These are phyloP conservation scores for Actinidia arguta DNA, from an alignment of 179 eudicot species.

Conservation along the genomic window DNA sequence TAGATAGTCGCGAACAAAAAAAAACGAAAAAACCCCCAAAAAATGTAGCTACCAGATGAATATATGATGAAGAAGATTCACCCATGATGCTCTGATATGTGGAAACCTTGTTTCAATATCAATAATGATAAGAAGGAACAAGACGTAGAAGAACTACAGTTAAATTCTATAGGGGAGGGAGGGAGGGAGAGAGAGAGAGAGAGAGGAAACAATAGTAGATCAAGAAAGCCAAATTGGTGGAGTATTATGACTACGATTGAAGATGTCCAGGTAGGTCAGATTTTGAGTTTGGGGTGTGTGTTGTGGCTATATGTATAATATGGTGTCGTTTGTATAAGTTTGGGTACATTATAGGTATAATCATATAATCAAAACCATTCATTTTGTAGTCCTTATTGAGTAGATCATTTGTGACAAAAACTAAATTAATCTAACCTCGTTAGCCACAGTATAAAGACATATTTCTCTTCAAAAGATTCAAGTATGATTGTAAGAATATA, in stretches of 20 bases:
- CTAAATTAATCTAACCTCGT: background rate
- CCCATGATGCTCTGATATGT: conserved; percentile 21
- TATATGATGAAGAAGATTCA: conserved; percentile 43
- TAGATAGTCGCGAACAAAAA: too few relatives aligned
- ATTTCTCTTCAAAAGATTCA: background rate
- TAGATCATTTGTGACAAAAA: background rate
- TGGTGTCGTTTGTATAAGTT: too few relatives aligned
- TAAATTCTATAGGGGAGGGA: background rate
- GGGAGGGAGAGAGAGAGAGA: background rate
- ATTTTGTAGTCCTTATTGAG: background rate
- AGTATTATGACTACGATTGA: background rate
- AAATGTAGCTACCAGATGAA: conserved; percentile 38
- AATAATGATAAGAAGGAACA: background rate
- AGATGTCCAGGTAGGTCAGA: background rate
- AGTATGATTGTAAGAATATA: too few relatives aligned
- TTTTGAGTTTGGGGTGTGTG: background rate
- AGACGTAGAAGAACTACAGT: background rate
- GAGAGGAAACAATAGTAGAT: background rate
- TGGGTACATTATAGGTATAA: too few relatives aligned
- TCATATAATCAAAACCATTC: background rate
- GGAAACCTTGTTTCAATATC: background rate
- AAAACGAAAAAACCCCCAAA: background rate
- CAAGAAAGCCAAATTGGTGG: conserved; percentile 10
- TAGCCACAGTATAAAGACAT: background rate
- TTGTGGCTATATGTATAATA: too few relatives aligned